Conservation (phyloP, 1,284 basidiomycete genomes). For the Xerocomus minutiporus region DNA sequence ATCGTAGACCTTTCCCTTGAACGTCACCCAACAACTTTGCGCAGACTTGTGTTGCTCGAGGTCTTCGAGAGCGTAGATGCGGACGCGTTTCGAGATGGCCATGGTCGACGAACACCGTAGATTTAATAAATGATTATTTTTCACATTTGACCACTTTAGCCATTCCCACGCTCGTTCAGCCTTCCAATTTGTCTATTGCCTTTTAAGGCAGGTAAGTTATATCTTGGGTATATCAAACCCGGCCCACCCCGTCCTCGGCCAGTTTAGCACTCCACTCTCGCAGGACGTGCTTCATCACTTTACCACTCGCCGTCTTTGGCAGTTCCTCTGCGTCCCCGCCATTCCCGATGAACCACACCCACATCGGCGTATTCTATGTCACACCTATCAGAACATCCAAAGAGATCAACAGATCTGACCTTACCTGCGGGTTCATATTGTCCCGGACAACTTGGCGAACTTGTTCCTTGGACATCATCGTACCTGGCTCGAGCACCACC, state of each 20-base stretch:
- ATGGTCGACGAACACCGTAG: conserved; percentile 18
- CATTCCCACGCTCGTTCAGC: conserved; percentile 19
- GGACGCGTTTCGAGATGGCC: conserved; percentile 58
- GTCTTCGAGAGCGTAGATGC: conserved; percentile 71
- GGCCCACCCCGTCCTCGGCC: conserved; percentile 13
- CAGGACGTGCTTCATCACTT: conserved; percentile 77
- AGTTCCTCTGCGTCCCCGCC: conserved; percentile 56
- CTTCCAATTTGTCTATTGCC: background rate
- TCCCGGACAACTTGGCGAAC: conserved; percentile 50
- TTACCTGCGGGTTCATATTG: conserved; percentile 73
- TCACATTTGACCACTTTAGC: conserved; percentile 16
- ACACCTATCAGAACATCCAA: conserved; percentile 3
- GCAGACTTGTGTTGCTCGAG: conserved; percentile 54
- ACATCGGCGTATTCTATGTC: conserved; percentile 65
- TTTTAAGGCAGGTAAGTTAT: background rate
- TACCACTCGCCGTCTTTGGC: conserved; percentile 85
- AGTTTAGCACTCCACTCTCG: conserved; percentile 36
- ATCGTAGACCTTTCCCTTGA: conserved; percentile 74
- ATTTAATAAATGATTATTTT: background rate
- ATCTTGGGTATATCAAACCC: no score
- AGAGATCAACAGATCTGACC: conserved; percentile 9
- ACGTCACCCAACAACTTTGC: conserved; percentile 71
- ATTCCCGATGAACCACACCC: conserved; percentile 80
- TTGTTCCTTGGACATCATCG: conserved; percentile 44
- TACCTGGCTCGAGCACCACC: conserved; percentile 52